Evolutionary conservation across 495 filamentous ascomycete species (phyloP).

Genomic region (Beverwykella pulmonaria): DNA sequence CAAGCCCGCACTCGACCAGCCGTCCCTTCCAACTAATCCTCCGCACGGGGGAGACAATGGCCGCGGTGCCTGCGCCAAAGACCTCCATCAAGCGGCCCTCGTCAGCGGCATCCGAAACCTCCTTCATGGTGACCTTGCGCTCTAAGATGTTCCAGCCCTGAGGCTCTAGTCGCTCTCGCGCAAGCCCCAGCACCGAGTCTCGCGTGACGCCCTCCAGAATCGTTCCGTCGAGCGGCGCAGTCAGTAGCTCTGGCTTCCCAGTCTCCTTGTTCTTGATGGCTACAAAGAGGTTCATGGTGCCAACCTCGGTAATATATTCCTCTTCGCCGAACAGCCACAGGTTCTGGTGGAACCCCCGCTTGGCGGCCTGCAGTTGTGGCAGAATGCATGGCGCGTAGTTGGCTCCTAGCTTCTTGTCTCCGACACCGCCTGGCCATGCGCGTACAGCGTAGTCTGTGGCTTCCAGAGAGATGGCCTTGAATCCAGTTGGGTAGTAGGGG

Average conservation of each 20-base stretch:
- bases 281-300: conserved; percentile 97
- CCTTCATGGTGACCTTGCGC: conserved; percentile 85
- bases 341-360: conserved; percentile 93
- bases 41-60: conserved; percentile 78
- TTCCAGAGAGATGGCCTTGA: conserved; percentile 93
- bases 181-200: conserved; percentile 81
- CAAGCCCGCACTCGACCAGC: conserved; percentile 75
- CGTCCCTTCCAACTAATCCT: conserved; percentile 82
- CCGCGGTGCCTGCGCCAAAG: conserved; percentile 92
- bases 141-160: conserved; percentile 88
- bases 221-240: conserved; percentile 93
- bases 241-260: conserved; percentile 86
- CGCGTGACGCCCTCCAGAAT: conserved; percentile 93
- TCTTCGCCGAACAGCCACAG: conserved; percentile 95
- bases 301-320: conserved; percentile 92
- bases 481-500: conserved; percentile 96
- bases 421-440: conserved; percentile 95
- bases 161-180: conserved; percentile 76
- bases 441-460: conserved; percentile 93
- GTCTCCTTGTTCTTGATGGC: conserved; percentile 78
- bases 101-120: conserved; percentile 73
- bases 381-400: conserved; percentile 98
- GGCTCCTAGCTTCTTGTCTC: conserved; percentile 95
- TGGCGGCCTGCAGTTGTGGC: conserved; percentile 87
- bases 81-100: conserved; percentile 89